phyloP scores from a whole-genome alignment of 1,284 basidiomycete species.

The Cryptococcus sp. region DNA sequence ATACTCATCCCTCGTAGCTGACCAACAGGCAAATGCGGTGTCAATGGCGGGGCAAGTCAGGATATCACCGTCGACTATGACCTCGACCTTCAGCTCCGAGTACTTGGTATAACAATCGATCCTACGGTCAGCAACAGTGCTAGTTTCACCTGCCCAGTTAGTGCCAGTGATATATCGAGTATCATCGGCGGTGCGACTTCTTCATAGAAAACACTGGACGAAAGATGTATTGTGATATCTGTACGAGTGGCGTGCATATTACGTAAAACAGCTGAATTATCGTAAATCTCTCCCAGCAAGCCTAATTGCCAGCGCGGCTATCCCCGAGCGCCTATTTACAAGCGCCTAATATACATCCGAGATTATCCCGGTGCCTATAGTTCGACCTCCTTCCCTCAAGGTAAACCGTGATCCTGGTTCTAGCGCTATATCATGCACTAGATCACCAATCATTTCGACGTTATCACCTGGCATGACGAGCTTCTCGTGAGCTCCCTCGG shows the following conservation, averaged over 20 bases:
- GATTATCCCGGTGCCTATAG: conserved; percentile 84
- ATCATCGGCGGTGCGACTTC: neutral
- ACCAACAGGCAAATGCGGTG: conserved; percentile 64
- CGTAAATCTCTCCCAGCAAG: too few relatives aligned
- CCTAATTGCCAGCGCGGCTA: too few relatives aligned
- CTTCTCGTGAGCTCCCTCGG: conserved; percentile 63
- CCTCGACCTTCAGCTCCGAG: conserved; percentile 31
- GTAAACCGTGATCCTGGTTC: conserved; percentile 95
- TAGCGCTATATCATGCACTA: conserved; percentile 84
- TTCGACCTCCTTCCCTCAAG: conserved; percentile 93
- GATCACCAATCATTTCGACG: conserved; percentile 82
- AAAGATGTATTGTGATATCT: neutral
- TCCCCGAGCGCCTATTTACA: conserved; percentile 16
- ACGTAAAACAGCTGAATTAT: neutral
- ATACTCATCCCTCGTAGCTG: neutral
- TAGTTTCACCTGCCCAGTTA: conserved; percentile 63
- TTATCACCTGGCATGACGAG: conserved; percentile 99
- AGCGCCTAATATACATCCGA: conserved; percentile 61
- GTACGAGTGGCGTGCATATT: conserved; percentile 1
- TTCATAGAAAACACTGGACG: too few relatives aligned
- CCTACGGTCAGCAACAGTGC: conserved; percentile 64
- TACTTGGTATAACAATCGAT: conserved; percentile 61
- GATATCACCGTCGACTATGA: conserved; percentile 67
- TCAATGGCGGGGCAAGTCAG: conserved; percentile 49
- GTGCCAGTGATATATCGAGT: conserved; percentile 44